Base-by-base conservation (phyloP, 1,284 basidiomycete genomes). In the Ganoderma meredithae region DNA sequence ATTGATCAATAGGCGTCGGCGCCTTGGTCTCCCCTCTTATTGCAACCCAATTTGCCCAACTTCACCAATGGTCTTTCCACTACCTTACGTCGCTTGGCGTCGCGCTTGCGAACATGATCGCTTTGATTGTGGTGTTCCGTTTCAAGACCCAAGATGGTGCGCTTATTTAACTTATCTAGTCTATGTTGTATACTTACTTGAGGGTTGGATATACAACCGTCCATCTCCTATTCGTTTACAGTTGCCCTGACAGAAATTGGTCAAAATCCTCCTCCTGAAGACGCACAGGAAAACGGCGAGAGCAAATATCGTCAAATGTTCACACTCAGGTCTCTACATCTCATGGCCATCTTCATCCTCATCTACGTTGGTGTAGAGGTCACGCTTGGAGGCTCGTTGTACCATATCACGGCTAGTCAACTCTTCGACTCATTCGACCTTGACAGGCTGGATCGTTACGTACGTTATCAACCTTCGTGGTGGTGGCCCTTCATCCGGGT, bases 41-140 rank as follows among this genome's bases (percentile, higher is more conserved):
- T 0, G 82, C 90, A 0, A 93, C 90, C 0, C 87, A 90, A 58
- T 92, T 92, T 69, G 79, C 88, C 1, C 81, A 83, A 62, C 74
- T 82, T 49, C 74, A 69, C 0, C 80, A 78, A 63, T 89, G 89
- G 85, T 92, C 90, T 12, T 88, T 88, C 73, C 89, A 92, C 76
- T 94, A 88, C 76, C 80, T 92, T 10, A 80, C 81, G 12, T 91
- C 89, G 0, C 78, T 92, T 3, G 86, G 85, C 1, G 69, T 93
- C 19, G 86, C 88, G 0, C 61, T 84, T 17, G 63, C 80, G 27
- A 91, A 88, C 63, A 78, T 80, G 0, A 41, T 81, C 8, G 41
- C 83, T 2, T 74, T 91, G 15, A 68, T 83, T 10, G 69, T 74
- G 1, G 85, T 89, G 0, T 91, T 93, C 79, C 81, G 83, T 9